Base-by-base conservation (phyloP, 148 eudicot species). In the Silene uniflora region DNA sequence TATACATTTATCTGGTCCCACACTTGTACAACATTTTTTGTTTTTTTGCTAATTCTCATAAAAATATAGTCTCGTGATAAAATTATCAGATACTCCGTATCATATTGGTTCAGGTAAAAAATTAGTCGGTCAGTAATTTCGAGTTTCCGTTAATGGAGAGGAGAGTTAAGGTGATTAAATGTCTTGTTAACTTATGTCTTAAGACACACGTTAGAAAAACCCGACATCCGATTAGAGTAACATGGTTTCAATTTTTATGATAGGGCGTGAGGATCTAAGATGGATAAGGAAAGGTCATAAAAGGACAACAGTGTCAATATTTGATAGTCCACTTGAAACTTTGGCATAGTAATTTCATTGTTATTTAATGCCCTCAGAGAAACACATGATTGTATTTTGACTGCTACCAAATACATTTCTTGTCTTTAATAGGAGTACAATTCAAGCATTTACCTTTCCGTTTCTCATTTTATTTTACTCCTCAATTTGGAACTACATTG, bases 201-300 rank as follows among this genome's bases (percentile, higher is more conserved):
- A n/a, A n/a, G n/a, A n/a, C n/a, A n/a, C n/a, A n/a, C n/a, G n/a
- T n/a, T n/a, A n/a, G n/a, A n/a, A n/a, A n/a, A n/a, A n/a, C n/a
- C n/a, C n/a, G n/a, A n/a, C n/a, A n/a, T n/a, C n/a, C n/a, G n/a
- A n/a, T n/a, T n/a, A n/a, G n/a, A n/a, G n/a, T n/a, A 35, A 0
- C 54, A 14, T 49, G 55, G 55, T 11, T 35, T 49, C 2, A 29
- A 11, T 2, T 52, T 13, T 52, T 1, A 2, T 52, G 56, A 39
- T 39, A 52, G 59, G 86, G 87, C 88, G 86, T 82, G 86, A 81
- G 75, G 80, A 85, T 88, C 91, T 52, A 88, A 73, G 56, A 79
- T 60, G 73, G 84, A 78, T 69, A 73, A 39, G 73, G 74, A 73
- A 72, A 74, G 73, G 73, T 54, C 21, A 73, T 39, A 68, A 74